These are phyloP conservation scores for Penicillium antarcticum DNA, from an alignment of 495 filamentous ascomycete genomes.

Conservation along the genomic window DNA sequence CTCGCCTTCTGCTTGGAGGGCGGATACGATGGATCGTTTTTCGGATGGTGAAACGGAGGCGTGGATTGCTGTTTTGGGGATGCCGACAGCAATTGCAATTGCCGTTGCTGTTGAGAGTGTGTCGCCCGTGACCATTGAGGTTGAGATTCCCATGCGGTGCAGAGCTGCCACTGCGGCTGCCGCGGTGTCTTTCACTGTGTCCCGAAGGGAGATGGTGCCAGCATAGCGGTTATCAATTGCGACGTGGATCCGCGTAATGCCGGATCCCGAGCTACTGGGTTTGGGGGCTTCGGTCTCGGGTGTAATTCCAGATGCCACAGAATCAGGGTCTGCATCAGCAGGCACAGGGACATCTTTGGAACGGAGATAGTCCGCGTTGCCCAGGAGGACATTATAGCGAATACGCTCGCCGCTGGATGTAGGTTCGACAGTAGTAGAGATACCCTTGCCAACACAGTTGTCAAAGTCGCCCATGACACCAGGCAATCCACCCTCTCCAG, in stretches of 20 bases:
- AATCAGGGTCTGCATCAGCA: slow-evolving; percentile 51
- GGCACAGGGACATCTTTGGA: slow-evolving; percentile 68
- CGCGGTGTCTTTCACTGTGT: slow-evolving; percentile 86
- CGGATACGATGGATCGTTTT: slow-evolving; percentile 79
- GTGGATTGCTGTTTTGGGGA: slow-evolving; percentile 67
- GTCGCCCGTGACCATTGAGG: slow-evolving; percentile 93
- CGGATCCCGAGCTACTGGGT: slow-evolving; percentile 39
- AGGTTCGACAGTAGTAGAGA: slow-evolving; percentile 79
- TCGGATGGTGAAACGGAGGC: slow-evolving; percentile 82
- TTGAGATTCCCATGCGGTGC: slow-evolving; percentile 75
- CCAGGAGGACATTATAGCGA: slow-evolving; percentile 76
- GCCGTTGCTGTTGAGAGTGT: slow-evolving; percentile 75
- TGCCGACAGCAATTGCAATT: slow-evolving; percentile 81
- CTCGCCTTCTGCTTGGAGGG: slow-evolving; percentile 67
- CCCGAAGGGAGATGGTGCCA: slow-evolving; percentile 77
- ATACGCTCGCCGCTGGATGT: slow-evolving; percentile 58
- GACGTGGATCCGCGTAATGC: slow-evolving; percentile 86
- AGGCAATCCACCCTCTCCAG: slow-evolving; percentile 69
- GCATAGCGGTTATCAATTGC: slow-evolving; percentile 79
- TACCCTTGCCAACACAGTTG: slow-evolving; percentile 78
- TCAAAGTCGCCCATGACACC: slow-evolving; percentile 83
- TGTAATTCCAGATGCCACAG: slow-evolving; percentile 6
- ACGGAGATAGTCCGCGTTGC: slow-evolving; percentile 73
- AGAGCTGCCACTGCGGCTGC: slow-evolving; percentile 81
- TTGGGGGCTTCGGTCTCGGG: slow-evolving; percentile 19